Percentiles rank a stretch among this genome's conserved stretches.
phyloP scores from a whole-genome alignment of 192 early-diverging fungal species.

The Backusella tarrabulga region DNA sequence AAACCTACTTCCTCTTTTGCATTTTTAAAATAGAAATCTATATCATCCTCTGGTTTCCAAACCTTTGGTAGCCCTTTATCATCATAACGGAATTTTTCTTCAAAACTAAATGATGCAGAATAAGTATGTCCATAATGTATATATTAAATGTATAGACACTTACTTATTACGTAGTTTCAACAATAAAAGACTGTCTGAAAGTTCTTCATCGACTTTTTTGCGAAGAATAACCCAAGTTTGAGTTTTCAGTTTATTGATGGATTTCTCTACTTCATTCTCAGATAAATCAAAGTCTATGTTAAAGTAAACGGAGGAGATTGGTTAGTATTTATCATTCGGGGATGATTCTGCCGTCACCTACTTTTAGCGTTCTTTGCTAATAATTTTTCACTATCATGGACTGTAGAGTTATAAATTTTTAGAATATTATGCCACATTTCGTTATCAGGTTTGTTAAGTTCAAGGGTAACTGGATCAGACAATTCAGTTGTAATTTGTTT shows the following conservation, averaged over 20 bases:
- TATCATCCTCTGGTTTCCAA: constrained; percentile 95
- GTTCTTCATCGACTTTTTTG: constrained; percentile 76
- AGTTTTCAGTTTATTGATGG: constrained; percentile 54
- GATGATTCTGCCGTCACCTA: neutral
- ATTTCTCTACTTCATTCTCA: constrained; percentile 49
- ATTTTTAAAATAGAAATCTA: constrained; percentile 79
- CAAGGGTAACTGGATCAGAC: constrained; percentile 67
- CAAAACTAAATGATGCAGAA: constrained; percentile 55
- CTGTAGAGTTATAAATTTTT: constrained; percentile 50
- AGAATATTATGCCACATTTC: constrained; percentile 78
- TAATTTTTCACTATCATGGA: constrained; percentile 51
- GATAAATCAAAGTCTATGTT: constrained; percentile 43
- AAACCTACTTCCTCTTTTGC: constrained; percentile 59
- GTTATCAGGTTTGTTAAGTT: constrained; percentile 63
- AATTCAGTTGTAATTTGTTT: constrained; percentile 56
- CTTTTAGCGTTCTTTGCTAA: constrained; percentile 53
- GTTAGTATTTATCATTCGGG: neutral
- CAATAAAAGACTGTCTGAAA: constrained; percentile 79
- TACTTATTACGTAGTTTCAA: constrained; percentile 66
- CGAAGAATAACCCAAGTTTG: constrained; percentile 76
- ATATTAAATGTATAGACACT: neutral
- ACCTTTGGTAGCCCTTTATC: constrained; percentile 89
- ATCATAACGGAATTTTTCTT: constrained; percentile 94
- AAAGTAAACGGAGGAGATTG: neutral
- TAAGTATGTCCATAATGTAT: neutral